Conservation (phyloP, 208 protist species). For the Wallacemonas rigidus region DNA sequence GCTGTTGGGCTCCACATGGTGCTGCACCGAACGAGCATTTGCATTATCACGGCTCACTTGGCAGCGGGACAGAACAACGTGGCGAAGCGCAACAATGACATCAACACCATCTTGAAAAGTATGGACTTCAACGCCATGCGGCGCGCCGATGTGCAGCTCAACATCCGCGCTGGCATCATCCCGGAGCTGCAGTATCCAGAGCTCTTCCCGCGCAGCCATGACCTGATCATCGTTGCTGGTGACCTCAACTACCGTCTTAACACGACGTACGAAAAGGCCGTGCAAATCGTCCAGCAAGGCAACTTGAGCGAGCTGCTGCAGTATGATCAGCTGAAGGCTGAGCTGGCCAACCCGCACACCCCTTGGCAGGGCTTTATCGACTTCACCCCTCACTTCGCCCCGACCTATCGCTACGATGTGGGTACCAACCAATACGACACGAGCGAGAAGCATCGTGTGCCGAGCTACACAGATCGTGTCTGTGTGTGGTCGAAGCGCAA, state of each 20-base stretch:
- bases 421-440: constrained; percentile 91
- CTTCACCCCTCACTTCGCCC: constrained; percentile 71
- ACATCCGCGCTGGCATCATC: constrained; percentile 19
- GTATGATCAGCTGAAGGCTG: constrained; percentile 80
- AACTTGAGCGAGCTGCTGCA: constrained; percentile 54
- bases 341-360: constrained; percentile 70
- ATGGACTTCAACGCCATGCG: constrained; percentile 86
- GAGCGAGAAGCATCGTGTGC: constrained; percentile 89
- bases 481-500: constrained; percentile 60
- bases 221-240: constrained; percentile 90
- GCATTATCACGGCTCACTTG: constrained; percentile 93
- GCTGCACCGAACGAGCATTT: constrained; percentile 76
- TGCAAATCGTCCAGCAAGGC: constrained; percentile 37
- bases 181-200: constrained; percentile 36
- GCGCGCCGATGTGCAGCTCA: constrained; percentile 41
- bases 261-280: constrained; percentile 73
- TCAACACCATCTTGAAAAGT: constrained; percentile 78
- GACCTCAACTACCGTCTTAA: constrained; percentile 94
- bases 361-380: constrained; percentile 79
- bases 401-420: constrained; percentile 92
- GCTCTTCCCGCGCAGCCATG: constrained; percentile 78
- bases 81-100: constrained; percentile 90
- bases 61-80: constrained; percentile 90
- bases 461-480: constrained; percentile 90
- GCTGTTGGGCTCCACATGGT: constrained; percentile 82